These are phyloP conservation scores for Microascus cirrosus DNA, from an alignment of 2,329 filamentous ascomycete genomes.

Conservation along the genomic window DNA sequence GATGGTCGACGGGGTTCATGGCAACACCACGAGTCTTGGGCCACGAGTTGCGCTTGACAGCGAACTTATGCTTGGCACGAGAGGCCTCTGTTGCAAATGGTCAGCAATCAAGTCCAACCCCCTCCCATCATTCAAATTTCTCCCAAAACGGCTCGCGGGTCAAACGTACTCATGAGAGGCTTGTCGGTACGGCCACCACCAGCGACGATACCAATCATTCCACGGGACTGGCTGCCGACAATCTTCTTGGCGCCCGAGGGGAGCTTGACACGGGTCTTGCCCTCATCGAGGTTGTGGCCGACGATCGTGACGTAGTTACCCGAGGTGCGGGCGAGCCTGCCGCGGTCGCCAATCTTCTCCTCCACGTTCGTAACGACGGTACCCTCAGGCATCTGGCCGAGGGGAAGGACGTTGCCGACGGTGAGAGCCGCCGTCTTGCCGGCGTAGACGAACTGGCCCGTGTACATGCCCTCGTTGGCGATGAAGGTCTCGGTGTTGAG, in stretches of 20 bases:
- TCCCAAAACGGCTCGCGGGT: background rate
- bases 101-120: constrained; percentile 23
- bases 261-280: constrained; percentile 99
- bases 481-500: constrained; percentile 98
- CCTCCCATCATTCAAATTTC: background rate
- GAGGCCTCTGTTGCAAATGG: constrained; percentile 66
- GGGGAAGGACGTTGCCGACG: constrained; percentile 93
- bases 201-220: constrained; percentile 99
- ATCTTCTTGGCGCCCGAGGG: constrained; percentile 99
- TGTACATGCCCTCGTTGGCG: constrained; percentile 99
- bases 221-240: constrained; percentile 79
- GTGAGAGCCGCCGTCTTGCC: constrained; percentile 97
- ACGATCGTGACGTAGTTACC: constrained; percentile 99
- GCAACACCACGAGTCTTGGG: constrained; percentile 99
- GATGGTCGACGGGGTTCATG: constrained; percentile 99
- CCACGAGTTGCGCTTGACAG: constrained; percentile 99
- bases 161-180: constrained; percentile 75
- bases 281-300: constrained; percentile 96
- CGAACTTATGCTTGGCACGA: constrained; percentile 99
- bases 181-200: constrained; percentile 99
- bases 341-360: constrained; percentile 97
- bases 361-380: constrained; percentile 99
- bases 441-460: constrained; percentile 99
- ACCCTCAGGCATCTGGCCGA: constrained; percentile 93
- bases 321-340: constrained; percentile 89